Base-by-base conservation (phyloP, 1,139 yeast species). In the Blastobotrys aristatus region DNA sequence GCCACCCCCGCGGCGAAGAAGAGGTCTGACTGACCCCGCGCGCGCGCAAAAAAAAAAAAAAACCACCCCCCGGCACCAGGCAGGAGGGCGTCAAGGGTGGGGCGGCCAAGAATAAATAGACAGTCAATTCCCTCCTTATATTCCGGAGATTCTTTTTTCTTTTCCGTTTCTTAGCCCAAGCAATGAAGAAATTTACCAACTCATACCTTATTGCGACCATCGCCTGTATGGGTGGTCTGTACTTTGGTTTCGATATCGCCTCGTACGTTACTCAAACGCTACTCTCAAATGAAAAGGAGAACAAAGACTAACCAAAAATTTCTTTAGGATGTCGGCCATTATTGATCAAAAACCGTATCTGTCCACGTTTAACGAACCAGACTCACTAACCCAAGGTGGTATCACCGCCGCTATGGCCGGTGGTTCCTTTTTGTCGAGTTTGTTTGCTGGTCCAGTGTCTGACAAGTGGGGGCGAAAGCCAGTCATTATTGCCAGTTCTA, bases 201-300 rank as follows among this genome's bases (percentile, higher is more conserved):
- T 69, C 71, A 14, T 68, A 66, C 51, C 52, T 67, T 16, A 55
- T 59, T 33, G 68, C 72, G 2, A 38, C 48, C 10, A 56, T 86
- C 16, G 83, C 96, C 1, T 87, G 96, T 27, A 81, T 89, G 49
- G 90, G 96, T 2, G 97, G 97, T 11, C 83, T 87, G 71, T 81
- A 89, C 82, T 89, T 90, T 66, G 97, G 97, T 58, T 90, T 89
- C 64, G 97, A 90, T 64, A 88, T 90, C 42, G 87, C 96, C n/a
- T n/a, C n/a, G n/a, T n/a, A n/a, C n/a, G n/a, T n/a, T n/a, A n/a
- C n/a, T n/a, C n/a, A n/a, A n/a, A n/a, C n/a, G n/a, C n/a, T n/a
- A n/a, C n/a, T n/a, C n/a, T n/a, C n/a, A n/a, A n/a, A n/a, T n/a
- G n/a, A n/a, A n/a, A n/a, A n/a, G n/a, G n/a, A n/a, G n/a, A n/a